Evolutionary conservation across 2,329 filamentous ascomycete species (phyloP).

Genomic region (Cytospora chrysosperma): DNA sequence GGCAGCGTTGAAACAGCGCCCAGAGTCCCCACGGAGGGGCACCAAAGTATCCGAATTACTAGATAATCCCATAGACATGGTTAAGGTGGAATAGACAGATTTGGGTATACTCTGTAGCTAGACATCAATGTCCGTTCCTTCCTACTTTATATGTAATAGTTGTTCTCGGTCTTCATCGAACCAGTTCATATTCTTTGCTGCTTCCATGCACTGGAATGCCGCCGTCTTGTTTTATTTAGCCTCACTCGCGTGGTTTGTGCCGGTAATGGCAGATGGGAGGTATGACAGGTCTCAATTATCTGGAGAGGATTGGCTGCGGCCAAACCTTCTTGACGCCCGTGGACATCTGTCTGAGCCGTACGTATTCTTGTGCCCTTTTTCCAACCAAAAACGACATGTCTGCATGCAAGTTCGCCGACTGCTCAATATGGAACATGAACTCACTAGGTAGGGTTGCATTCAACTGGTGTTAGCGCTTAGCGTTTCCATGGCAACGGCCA

Average conservation of each 20-base stretch:
- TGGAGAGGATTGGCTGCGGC: no score
- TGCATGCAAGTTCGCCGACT: not conserved
- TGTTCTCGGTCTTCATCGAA: not conserved
- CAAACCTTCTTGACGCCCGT: no score
- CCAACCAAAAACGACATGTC: no score
- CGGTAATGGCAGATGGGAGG: not conserved
- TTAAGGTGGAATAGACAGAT: no score
- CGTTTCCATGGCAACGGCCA: constrained; percentile 22
- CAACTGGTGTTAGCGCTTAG: constrained; percentile 3
- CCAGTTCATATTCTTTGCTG: not conserved
- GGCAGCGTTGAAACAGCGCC: no score
- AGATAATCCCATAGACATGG: not conserved
- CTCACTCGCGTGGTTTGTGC: not conserved
- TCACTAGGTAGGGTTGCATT: constrained; percentile 24
- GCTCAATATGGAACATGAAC: constrained; percentile 1
- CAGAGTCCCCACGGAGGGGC: no score
- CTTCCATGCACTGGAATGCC: not conserved
- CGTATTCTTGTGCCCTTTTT: not conserved
- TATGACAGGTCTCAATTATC: not conserved
- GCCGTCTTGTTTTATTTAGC: no score
- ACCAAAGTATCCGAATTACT: not conserved
- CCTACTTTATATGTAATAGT: no score
- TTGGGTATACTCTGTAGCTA: no score
- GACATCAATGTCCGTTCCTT: no score
- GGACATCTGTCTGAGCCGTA: not conserved